phyloP scores from a whole-genome alignment of 2,329 filamentous ascomycete species.

The Dactylella cylindrospora region DNA sequence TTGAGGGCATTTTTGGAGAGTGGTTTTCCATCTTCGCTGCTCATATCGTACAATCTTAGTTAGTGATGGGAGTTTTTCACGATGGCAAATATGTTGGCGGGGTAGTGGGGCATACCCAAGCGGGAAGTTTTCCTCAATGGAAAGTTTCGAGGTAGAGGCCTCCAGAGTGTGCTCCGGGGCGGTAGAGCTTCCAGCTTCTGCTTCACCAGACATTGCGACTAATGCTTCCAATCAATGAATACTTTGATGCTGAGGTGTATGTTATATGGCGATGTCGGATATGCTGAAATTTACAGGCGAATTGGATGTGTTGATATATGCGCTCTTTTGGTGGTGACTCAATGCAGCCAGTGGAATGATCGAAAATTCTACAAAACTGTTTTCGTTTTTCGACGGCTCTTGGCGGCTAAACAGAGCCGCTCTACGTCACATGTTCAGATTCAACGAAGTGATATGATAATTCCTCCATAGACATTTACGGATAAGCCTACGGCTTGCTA shows the following conservation, averaged over 20 bases:
- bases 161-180: constrained; percentile 22
- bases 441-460: no score
- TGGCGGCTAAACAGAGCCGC: constrained; percentile 14
- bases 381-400: constrained; percentile 20
- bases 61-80: constrained; percentile 1
- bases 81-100: constrained; percentile 15
- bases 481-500: no score
- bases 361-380: constrained; percentile 21
- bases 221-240: constrained; percentile 10
- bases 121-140: constrained; percentile 27
- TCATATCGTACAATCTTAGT: constrained; percentile 5
- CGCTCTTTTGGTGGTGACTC: constrained; percentile 24
- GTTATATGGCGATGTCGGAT: constrained; percentile 2
- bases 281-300: not conserved
- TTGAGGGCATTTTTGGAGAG: constrained; percentile 78
- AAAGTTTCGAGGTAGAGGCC: constrained; percentile 23
- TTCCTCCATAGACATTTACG: no score
- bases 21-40: constrained; percentile 54
- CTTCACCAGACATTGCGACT: constrained; percentile 20
- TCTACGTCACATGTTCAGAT: constrained; percentile 15
- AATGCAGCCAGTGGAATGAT: no score
- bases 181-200: constrained; percentile 21
- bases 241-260: not conserved
- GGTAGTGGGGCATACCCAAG: constrained; percentile 43
- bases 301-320: constrained; percentile 6